phyloP scores from a whole-genome alignment of 768 basidiomycete genomes.

The Boletus patriciae region DNA sequence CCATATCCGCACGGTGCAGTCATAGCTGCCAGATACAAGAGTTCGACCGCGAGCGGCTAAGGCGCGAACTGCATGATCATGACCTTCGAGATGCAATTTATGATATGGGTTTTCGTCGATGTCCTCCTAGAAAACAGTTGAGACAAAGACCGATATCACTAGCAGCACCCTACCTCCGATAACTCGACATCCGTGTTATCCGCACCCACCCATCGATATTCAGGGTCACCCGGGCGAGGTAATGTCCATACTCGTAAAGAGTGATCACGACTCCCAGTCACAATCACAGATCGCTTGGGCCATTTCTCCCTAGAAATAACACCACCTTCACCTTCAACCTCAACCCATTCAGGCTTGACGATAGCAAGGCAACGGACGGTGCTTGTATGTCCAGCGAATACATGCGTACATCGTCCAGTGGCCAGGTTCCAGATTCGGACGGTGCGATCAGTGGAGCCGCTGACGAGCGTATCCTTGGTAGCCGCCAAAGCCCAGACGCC shows the following conservation, averaged over 20 bases:
- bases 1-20: conserved; percentile 94
- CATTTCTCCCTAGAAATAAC: conserved; percentile 66
- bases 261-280: conserved; percentile 71
- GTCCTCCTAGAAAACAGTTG: conserved; percentile 51
- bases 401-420: conserved; percentile 81
- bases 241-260: conserved; percentile 67
- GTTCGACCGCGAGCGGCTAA: conserved; percentile 89
- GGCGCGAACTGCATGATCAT: conserved; percentile 89
- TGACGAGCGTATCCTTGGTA: conserved; percentile 84
- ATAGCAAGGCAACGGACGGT: conserved; percentile 96
- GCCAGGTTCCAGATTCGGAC: conserved; percentile 89
- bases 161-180: conserved; percentile 38
- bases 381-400: conserved; percentile 94
- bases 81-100: conserved; percentile 78
- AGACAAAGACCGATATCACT: background rate
- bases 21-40: conserved; percentile 94
- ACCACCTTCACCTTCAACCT: conserved; percentile 65
- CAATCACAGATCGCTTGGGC: conserved; percentile 70
- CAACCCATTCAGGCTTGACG: conserved; percentile 88
- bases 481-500: conserved; percentile 97
- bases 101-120: conserved; percentile 86
- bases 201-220: conserved; percentile 65
- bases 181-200: conserved; percentile 64
- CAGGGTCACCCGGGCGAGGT: conserved; percentile 69
- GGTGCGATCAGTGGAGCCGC: conserved; percentile 91